Percentiles rank a stretch among this genome's conserved stretches.
Evolutionary conservation across 1,284 basidiomycete species (phyloP).

Genomic region (Tetrapyrgos nigripes): DNA sequence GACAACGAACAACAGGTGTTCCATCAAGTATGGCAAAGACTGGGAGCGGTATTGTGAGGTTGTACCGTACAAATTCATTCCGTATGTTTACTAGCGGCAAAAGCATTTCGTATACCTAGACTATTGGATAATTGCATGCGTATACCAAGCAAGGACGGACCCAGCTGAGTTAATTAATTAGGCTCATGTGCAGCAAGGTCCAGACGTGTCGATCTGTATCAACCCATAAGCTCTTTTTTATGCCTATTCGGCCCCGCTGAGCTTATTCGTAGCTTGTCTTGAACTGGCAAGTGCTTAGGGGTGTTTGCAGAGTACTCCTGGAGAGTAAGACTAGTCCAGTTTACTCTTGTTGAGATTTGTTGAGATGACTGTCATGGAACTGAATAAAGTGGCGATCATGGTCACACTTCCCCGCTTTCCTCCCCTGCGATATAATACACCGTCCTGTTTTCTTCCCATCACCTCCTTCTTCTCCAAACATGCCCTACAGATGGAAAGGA

Average conservation of each 20-base stretch:
- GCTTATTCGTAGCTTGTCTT: neutral
- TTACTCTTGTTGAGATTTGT: neutral
- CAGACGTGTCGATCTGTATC: too few species aligned
- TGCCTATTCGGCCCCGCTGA: too few species aligned
- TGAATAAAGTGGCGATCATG: neutral
- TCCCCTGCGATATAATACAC: neutral
- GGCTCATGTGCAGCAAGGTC: too few species aligned
- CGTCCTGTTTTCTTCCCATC: neutral
- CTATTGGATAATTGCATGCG: neutral
- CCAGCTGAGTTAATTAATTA: too few species aligned
- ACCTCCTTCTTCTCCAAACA: neutral
- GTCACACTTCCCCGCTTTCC: neutral
- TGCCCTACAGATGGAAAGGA: conserved; percentile 16
- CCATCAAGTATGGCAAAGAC: conserved; percentile 93
- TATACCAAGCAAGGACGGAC: too few species aligned
- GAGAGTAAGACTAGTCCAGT: neutral
- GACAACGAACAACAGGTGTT: conserved; percentile 70
- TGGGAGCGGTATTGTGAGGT: conserved; percentile 90
- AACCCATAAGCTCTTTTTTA: too few species aligned
- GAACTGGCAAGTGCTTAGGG: neutral
- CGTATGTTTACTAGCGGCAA: conserved; percentile 59
- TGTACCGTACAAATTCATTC: conserved; percentile 92
- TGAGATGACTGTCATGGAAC: neutral
- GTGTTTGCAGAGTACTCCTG: neutral
- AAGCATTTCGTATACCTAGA: too few species aligned